phyloP scores from a whole-genome alignment of 306 rosid genomes.

The Lithocarpus polystachyus region DNA sequence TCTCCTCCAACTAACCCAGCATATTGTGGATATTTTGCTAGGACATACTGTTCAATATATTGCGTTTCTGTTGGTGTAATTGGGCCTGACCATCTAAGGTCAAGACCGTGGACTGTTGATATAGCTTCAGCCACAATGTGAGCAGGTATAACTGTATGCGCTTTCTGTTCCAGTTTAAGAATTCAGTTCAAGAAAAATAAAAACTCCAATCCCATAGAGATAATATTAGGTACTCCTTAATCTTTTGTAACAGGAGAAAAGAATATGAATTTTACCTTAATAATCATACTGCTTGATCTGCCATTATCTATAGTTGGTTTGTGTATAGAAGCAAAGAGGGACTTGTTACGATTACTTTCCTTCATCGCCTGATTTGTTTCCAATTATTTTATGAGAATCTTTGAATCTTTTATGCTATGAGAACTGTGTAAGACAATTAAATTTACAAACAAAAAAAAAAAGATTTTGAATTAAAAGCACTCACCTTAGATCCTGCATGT shows the following conservation, averaged over 20 bases:
- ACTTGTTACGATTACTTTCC: conserved; percentile 47
- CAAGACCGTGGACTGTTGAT: conserved; percentile 65
- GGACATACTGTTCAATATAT: conserved; percentile 76
- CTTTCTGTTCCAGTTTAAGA: conserved; percentile 45
- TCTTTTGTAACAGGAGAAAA: neutral
- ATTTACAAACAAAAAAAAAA: neutral
- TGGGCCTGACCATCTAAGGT: conserved; percentile 88
- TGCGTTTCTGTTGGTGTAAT: conserved; percentile 79
- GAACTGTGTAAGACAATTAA: neutral
- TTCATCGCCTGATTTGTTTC: conserved; percentile 36
- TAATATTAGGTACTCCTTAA: neutral
- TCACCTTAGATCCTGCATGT: conserved; percentile 54
- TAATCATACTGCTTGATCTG: conserved; percentile 77
- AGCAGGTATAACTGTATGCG: conserved; percentile 55
- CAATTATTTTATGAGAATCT: conserved; percentile 3
- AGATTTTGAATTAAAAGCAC: conserved; percentile 15
- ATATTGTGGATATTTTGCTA: conserved; percentile 84
- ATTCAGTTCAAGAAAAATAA: conserved; percentile 5
- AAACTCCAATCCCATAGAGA: conserved; percentile 2
- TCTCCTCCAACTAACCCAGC: conserved; percentile 51
- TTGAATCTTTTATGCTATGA: conserved; percentile 8
- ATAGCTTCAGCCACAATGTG: conserved; percentile 79
- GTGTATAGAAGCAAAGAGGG: conserved; percentile 35
- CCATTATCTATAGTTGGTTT: conserved; percentile 48
- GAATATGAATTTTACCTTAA: conserved; percentile 51